Base-by-base conservation (phyloP, 768 basidiomycete species). In the Mycena rosella region DNA sequence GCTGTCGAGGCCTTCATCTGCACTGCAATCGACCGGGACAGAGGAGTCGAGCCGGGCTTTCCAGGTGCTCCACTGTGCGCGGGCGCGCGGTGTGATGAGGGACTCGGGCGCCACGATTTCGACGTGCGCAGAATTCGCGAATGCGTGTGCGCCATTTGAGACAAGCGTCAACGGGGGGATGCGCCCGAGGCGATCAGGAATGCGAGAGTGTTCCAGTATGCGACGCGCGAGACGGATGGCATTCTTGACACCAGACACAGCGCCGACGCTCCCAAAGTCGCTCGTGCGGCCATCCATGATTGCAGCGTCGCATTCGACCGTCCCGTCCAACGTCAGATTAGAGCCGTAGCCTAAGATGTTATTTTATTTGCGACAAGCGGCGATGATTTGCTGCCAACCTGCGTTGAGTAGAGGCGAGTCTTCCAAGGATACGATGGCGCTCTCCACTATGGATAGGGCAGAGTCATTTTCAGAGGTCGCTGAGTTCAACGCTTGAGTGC, bases 281-380 rank as follows among this genome's bases (percentile, higher is more conserved):
- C 74, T 70, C 38, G 72, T 74, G 18, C 29, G 48, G 3, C 76
- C 78, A 26, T 86, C 85, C 89, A 93, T 92, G 62, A 95, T 81
- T 15, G 91, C 85, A 10, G 94, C 93, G 72, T 95, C 94, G 72
- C 94, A 95, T 78, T 95, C 94, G 20, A 94, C 93, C 3, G 80
- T 81, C 17, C 94, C 93, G n/a, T 86, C 82, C 4, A 90, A 69
- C 0, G 92, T 94, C 51, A 95, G 80, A 75, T 95, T 95, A 2
- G 94, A 93, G 5, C 94, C 93, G 67, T 85, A 88, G 1, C 93
- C 92, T 90, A 67, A 57, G 38, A 20, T 45, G 30, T 57, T 40
- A 1, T 13, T 45, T 49, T 1, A 60, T 15, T 30, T 22, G 60
- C 48, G 59, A 24, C 58, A 48, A 52, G 13, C 13, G 45, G 13